Percentiles rank a stretch among this genome's conserved stretches.
phyloP scores from a whole-genome alignment of 768 basidiomycete genomes.

The Candolleomyces aberdarensis region DNA sequence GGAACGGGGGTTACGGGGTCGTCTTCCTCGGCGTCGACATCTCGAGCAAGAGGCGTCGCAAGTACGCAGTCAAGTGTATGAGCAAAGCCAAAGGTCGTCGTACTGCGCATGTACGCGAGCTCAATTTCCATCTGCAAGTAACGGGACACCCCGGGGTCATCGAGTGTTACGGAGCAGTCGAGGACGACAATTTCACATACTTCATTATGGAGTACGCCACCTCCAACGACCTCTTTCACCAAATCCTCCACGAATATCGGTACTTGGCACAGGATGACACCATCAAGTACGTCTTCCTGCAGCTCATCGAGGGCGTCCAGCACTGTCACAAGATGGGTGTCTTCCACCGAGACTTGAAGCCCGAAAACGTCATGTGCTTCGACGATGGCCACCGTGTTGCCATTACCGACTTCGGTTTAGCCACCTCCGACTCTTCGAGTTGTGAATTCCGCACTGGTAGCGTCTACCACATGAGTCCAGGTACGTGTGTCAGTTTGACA shows the following conservation, averaged over 20 bases:
- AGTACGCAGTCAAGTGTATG: conserved; percentile 92
- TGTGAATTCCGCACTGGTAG: conserved; percentile 94
- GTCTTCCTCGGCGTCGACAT: conserved; percentile 86
- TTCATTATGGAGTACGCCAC: conserved; percentile 93
- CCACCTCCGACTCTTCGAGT: conserved; percentile 82
- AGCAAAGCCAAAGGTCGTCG: conserved; percentile 54
- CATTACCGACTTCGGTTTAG: conserved; percentile 93
- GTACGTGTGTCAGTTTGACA: conserved; percentile 33
- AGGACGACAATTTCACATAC: conserved; percentile 78
- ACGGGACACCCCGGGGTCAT: conserved; percentile 80
- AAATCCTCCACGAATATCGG: conserved; percentile 74
- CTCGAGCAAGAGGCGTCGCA: conserved; percentile 43
- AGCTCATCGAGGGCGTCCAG: conserved; percentile 90
- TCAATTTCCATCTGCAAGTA: conserved; percentile 72
- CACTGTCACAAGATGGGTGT: conserved; percentile 91
- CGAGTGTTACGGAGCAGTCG: conserved; percentile 84
- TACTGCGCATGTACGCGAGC: conserved; percentile 85
- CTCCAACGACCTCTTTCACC: conserved; percentile 89
- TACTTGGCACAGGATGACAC: conserved; percentile 83
- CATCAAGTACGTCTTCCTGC: conserved; percentile 88
- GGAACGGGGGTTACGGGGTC: conserved; percentile 92
- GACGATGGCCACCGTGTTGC: conserved; percentile 72
- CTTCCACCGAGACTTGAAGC: conserved; percentile 96
- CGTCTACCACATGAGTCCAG: conserved; percentile 98
- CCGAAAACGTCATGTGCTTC: conserved; percentile 92